Base-by-base conservation (phyloP, 306 rosid species). In the Cyclanthera cordifolia region DNA sequence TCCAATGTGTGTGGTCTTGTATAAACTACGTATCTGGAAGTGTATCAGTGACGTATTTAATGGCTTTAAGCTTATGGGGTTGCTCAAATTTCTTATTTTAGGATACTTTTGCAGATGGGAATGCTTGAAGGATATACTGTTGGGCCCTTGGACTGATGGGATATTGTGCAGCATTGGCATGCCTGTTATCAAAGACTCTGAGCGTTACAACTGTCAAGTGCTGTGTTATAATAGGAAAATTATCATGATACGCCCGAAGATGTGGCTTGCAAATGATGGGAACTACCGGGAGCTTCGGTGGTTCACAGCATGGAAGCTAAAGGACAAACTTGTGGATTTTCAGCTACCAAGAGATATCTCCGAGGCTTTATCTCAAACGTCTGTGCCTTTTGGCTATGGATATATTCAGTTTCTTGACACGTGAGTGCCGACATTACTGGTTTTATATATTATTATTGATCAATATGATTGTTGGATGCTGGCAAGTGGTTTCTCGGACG, bases 251-350 rank as follows among this genome's bases (percentile, higher is more conserved):
- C 80, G 94, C 27, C 91, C 98, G 0, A 93, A 93, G 70, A 86
- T 93, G 96, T 86, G 90, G 84, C 96, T 93, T 56, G 98, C 96
- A 52, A 93, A 93, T 59, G 99, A 93, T 83, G 96, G 96, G 43
- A 93, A 90, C 81, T 93, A 93, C 75, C 79, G 99, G 79, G 99
- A 93, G 68, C 95, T 93, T 6, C 77, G 99, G 21, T 93, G 99
- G 99, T 93, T 93, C 75, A 93, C 99, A 0, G 95, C 95, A 1
- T 93, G 96, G 99, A 93, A 93, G 74, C 81, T 75, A 63, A 86
- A 69, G 45, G 91, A 83, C 65, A 76, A 87, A 34, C 95, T 93
- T 60, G 86, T 67, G 53, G 85, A 90, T 68, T 93, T 93, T 85
- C 95, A 76, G 76, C 69, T 93, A 28, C 99, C 99, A 1, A n/a